A percentile compares a stretch with the other conserved stretches of the same genome.
phyloP scores from a whole-genome alignment of 2,329 filamentous ascomycete genomes.

The Pseudocercospora ulei region DNA sequence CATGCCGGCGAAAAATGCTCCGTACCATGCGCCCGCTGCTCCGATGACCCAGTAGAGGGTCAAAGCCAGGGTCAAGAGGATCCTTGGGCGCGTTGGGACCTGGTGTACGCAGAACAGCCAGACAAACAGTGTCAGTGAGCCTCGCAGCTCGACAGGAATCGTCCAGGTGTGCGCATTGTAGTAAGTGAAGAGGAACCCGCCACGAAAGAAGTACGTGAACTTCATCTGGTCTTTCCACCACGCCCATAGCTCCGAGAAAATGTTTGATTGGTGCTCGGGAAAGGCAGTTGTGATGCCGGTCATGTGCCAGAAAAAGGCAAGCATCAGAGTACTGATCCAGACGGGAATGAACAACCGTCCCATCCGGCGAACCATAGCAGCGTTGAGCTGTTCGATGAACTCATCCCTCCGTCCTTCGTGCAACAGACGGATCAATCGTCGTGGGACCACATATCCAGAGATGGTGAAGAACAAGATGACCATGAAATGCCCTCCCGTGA shows the following conservation, averaged over 20 bases:
- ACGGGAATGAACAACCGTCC: conserved; percentile 45
- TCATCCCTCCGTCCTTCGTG: conserved; percentile 32
- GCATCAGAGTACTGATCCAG: conserved; percentile 47
- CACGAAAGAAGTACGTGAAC: conserved; percentile 56
- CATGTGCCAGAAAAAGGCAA: conserved; percentile 47
- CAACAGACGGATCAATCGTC: conserved; percentile 36
- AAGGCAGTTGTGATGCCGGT: conserved; percentile 41
- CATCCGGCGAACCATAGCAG: conserved; percentile 44
- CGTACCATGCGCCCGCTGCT: conserved; percentile 47
- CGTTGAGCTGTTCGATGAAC: conserved; percentile 39
- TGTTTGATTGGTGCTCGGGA: conserved; percentile 33
- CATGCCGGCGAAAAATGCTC: conserved; percentile 53
- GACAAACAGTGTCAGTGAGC: conserved; percentile 55
- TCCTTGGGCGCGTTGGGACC: conserved; percentile 16
- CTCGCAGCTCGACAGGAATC: conserved; percentile 54
- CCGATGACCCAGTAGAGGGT: conserved; percentile 19
- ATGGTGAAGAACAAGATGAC: conserved; percentile 46
- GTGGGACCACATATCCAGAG: conserved; percentile 44
- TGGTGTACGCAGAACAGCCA: conserved; percentile 45
- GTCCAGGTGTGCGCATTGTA: conserved; percentile 43
- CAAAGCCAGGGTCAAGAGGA: conserved; percentile 20
- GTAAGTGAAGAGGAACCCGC: conserved; percentile 27
- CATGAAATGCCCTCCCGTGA: conserved; percentile 53
- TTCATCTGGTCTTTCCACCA: conserved; percentile 52
- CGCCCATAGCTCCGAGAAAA: conserved; percentile 44